These are phyloP conservation scores for Cicer judaicum DNA, from an alignment of 306 rosid genomes.

Conservation along the genomic window DNA sequence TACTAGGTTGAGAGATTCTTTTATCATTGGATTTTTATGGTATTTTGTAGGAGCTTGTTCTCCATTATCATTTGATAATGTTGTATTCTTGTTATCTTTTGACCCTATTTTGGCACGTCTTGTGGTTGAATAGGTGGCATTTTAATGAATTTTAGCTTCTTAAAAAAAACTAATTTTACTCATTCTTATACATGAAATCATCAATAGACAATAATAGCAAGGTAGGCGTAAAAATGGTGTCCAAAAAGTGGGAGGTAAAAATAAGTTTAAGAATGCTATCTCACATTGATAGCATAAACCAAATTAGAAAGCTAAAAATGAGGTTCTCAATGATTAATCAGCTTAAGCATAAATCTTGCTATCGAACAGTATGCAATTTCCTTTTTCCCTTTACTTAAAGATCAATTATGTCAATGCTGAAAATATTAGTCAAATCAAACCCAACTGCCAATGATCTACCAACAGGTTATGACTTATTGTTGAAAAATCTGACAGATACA, in stretches of 20 bases:
- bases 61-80: too few species aligned
- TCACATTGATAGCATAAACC: background rate
- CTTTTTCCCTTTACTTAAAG: constrained; percentile 4
- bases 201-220: background rate
- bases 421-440: constrained; percentile 14
- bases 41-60: too few species aligned
- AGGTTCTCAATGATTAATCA: background rate
- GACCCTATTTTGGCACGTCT: too few species aligned
- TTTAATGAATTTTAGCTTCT: too few species aligned
- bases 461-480: background rate
- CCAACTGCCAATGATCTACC: background rate
- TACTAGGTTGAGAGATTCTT: too few species aligned
- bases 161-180: too few species aligned
- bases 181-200: background rate
- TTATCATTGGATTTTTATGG: too few species aligned
- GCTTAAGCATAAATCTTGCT: constrained; percentile 6
- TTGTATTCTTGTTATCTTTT: too few species aligned
- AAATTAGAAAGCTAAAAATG: background rate
- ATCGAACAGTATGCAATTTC: background rate
- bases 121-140: too few species aligned
- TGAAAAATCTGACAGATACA: constrained; percentile 11
- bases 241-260: background rate
- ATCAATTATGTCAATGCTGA: background rate
- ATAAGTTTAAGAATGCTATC: background rate
- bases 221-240: background rate